phyloP scores from a whole-genome alignment of 768 basidiomycete genomes.

The Tephrocybe sp. region DNA sequence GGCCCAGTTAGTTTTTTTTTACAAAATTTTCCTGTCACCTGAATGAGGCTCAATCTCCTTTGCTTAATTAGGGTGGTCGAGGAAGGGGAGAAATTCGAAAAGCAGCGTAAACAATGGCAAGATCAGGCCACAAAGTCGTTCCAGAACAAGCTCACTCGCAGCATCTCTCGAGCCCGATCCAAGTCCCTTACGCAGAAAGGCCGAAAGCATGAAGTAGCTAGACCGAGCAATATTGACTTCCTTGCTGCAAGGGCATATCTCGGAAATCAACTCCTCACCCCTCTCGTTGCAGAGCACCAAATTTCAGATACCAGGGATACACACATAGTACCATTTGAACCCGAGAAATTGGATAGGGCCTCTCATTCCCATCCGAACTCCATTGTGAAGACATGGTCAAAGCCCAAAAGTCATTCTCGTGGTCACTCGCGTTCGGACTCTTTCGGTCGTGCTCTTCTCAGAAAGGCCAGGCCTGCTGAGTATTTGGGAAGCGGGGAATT shows the following conservation, averaged over 20 bases:
- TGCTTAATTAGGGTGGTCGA: conserved; percentile 54
- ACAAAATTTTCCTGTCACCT: too few relatives aligned
- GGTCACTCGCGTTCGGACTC: conserved; percentile 42
- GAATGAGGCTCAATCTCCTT: neutral
- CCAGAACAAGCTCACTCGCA: conserved; percentile 61
- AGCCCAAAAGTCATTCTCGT: conserved; percentile 33
- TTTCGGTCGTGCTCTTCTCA: conserved; percentile 39
- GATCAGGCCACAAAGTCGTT: conserved; percentile 58
- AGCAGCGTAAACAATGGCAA: conserved; percentile 67
- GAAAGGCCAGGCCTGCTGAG: conserved; percentile 32
- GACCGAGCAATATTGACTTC: conserved; percentile 47
- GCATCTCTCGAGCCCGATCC: conserved; percentile 58
- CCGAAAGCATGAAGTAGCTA: conserved; percentile 22
- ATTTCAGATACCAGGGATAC: conserved; percentile 12
- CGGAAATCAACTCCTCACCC: conserved; percentile 59
- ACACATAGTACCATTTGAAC: conserved; percentile 13
- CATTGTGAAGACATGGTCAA: conserved; percentile 30
- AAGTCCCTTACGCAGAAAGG: conserved; percentile 49
- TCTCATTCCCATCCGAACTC: conserved; percentile 38
- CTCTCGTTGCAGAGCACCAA: conserved; percentile 27
- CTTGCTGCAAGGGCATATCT: conserved; percentile 65
- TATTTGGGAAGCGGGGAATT: conserved; percentile 16
- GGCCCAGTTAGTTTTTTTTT: conserved; percentile 32
- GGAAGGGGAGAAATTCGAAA: conserved; percentile 58
- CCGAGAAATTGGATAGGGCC: conserved; percentile 11